Percentiles rank a stretch among this genome's conserved stretches.
phyloP scores from a whole-genome alignment of 1,284 basidiomycete species.

The Tremellales sp. region DNA sequence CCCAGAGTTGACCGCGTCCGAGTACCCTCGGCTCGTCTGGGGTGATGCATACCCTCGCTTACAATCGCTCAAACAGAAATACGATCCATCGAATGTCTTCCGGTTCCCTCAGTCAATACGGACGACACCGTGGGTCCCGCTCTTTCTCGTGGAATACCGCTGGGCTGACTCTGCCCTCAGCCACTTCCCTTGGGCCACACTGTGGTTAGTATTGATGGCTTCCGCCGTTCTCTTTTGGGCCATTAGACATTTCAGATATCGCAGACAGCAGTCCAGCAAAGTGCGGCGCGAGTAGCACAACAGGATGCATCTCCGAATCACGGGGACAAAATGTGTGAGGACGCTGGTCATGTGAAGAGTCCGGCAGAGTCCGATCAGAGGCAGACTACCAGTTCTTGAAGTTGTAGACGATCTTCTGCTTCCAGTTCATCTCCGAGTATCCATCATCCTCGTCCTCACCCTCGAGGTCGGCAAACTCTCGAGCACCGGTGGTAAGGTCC shows the following conservation, averaged over 20 bases:
- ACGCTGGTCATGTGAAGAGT: too few relatives aligned
- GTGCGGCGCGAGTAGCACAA: too few relatives aligned
- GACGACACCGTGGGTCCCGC: neutral
- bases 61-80: slow-evolving; percentile 9
- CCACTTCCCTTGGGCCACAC: neutral
- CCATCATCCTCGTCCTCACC: slow-evolving; percentile 36
- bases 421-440: slow-evolving; percentile 27
- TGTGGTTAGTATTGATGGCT: neutral
- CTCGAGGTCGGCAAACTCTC: slow-evolving; percentile 65
- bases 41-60: slow-evolving; percentile 9
- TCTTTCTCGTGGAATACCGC: neutral
- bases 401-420: slow-evolving; percentile 37
- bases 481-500: slow-evolving; percentile 61
- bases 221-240: neutral
- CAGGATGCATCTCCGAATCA: too few relatives aligned
- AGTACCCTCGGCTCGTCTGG: slow-evolving; percentile 10
- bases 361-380: neutral
- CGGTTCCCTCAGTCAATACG: slow-evolving; percentile 6
- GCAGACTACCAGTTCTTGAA: slow-evolving; percentile 39
- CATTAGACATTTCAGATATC: too few relatives aligned
- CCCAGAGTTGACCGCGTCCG: slow-evolving; percentile 6
- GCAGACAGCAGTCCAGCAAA: too few relatives aligned
- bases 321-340: too few relatives aligned
- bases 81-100: slow-evolving; percentile 13
- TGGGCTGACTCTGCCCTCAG: neutral